Evolutionary conservation across 257 asterid species (phyloP).

Genomic region (Nemophila menziesii): DNA sequence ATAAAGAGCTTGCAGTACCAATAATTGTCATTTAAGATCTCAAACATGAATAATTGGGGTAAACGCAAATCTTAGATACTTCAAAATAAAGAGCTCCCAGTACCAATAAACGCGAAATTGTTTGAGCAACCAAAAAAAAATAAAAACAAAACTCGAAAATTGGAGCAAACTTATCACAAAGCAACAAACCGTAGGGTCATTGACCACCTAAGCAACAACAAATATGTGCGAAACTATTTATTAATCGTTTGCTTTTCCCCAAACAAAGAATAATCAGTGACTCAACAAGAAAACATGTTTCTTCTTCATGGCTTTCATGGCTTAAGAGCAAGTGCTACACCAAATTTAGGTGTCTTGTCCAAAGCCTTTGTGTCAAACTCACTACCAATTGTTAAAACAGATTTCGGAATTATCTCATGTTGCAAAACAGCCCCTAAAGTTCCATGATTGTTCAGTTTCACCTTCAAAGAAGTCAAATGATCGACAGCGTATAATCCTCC

Average conservation of each 20-base stretch:
- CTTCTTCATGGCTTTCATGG: conserved; percentile 47
- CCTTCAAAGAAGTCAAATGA: conserved; percentile 41
- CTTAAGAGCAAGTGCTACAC: conserved; percentile 51
- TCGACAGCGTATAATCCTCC: conserved; percentile 69
- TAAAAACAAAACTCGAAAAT: neutral
- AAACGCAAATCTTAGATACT: too few species aligned
- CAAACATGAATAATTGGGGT: too few species aligned
- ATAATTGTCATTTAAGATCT: too few species aligned
- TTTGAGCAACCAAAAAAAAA: too few species aligned
- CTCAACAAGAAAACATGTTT: too few species aligned
- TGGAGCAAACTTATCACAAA: neutral
- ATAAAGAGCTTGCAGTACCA: too few species aligned
- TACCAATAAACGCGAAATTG: neutral
- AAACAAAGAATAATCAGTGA: conserved; percentile 12
- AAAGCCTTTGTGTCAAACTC: conserved; percentile 72
- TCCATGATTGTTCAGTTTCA: conserved; percentile 75
- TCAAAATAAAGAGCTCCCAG: neutral
- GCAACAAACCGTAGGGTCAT: neutral
- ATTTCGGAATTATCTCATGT: conserved; percentile 53
- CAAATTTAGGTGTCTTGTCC: conserved; percentile 70
- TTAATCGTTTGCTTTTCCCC: conserved; percentile 21
- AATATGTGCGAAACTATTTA: conserved; percentile 24
- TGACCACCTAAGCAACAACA: neutral
- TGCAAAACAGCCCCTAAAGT: conserved; percentile 56
- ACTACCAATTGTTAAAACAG: conserved; percentile 55